Evolutionary conservation across 2,329 filamentous ascomycete genomes (phyloP).

Genomic region (Fusarium heterosporum): DNA sequence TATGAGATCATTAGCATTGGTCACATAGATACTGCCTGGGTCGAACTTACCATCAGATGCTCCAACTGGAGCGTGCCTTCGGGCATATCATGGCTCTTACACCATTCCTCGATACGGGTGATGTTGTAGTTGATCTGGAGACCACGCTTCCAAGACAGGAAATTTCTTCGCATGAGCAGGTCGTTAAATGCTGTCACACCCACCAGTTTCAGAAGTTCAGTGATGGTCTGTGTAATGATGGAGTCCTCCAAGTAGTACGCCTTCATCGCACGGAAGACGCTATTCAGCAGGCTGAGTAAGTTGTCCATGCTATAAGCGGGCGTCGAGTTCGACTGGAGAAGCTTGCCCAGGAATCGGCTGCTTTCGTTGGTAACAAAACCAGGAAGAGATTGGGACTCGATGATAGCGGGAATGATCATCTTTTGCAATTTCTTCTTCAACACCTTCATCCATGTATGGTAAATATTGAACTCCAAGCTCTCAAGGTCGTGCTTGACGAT

Average conservation of each 20-base stretch:
- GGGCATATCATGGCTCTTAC: constrained; percentile 99
- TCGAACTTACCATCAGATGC: constrained; percentile 84
- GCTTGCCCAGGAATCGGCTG: constrained; percentile 97
- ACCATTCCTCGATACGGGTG: constrained; percentile 99
- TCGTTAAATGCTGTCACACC: constrained; percentile 99
- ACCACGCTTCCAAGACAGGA: constrained; percentile 98
- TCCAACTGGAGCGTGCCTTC: constrained; percentile 97
- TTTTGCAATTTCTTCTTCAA: constrained; percentile 99
- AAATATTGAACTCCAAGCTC: constrained; percentile 99
- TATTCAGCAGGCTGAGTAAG: constrained; percentile 92
- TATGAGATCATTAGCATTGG: constrained; percentile 53
- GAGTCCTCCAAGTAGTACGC: constrained; percentile 96
- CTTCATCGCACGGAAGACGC: constrained; percentile 98
- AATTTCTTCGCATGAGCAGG: constrained; percentile 95
- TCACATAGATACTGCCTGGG: neutral
- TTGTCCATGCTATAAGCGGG: constrained; percentile 99
- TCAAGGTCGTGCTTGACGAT: constrained; percentile 99
- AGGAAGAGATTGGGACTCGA: constrained; percentile 97
- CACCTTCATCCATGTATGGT: constrained; percentile 99
- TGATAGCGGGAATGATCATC: constrained; percentile 99
- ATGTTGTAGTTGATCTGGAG: constrained; percentile 99
- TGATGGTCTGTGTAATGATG: constrained; percentile 95
- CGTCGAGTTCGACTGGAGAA: constrained; percentile 87
- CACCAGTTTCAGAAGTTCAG: constrained; percentile 90
- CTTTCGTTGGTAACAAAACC: constrained; percentile 99